Percentiles rank a stretch among this genome's conserved stretches.
phyloP scores from a whole-genome alignment of 2,329 filamentous ascomycete genomes.

The Trichoderma brevicompactum region DNA sequence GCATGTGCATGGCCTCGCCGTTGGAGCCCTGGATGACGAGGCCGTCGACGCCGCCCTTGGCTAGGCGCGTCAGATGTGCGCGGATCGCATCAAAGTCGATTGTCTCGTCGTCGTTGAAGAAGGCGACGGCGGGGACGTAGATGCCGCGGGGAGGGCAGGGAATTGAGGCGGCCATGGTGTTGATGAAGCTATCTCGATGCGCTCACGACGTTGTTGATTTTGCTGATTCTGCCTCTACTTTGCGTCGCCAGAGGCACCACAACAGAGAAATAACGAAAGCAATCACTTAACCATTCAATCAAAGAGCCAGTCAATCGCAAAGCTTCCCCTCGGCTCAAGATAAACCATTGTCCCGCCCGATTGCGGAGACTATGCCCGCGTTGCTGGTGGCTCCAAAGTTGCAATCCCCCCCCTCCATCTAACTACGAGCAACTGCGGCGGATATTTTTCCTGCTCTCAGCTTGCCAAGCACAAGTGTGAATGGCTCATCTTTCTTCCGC shows the following conservation, averaged over 20 bases:
- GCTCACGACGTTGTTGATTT: neutral
- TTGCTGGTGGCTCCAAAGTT: conserved; percentile 4
- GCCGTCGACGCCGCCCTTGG: conserved; percentile 72
- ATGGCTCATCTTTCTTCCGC: conserved; percentile 22
- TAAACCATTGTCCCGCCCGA: conserved; percentile 8
- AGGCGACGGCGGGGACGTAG: conserved; percentile 46
- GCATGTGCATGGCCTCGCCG: conserved; percentile 80
- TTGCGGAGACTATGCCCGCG: conserved; percentile 13
- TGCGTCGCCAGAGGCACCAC: too few relatives aligned
- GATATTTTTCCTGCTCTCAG: conserved; percentile 13
- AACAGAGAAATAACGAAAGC: neutral
- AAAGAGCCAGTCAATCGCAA: neutral
- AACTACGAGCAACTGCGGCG: neutral
- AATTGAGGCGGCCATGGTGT: conserved; percentile 6
- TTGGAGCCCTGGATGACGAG: conserved; percentile 83
- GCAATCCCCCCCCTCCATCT: conserved; percentile 12
- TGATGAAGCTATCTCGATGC: neutral
- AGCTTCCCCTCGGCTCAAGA: conserved; percentile 17
- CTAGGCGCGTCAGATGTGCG: conserved; percentile 47
- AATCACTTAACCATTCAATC: neutral
- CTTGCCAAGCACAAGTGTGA: neutral
- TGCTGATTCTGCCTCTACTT: conserved; percentile 16
- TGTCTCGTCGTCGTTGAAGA: conserved; percentile 44
- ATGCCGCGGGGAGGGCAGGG: conserved; percentile 38
- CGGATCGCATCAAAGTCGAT: conserved; percentile 41